Evolutionary conservation across 2,329 filamentous ascomycete species (phyloP), one percentile per base, ranked within the genome.

Genomic region (Fusarium sp.): DNA sequence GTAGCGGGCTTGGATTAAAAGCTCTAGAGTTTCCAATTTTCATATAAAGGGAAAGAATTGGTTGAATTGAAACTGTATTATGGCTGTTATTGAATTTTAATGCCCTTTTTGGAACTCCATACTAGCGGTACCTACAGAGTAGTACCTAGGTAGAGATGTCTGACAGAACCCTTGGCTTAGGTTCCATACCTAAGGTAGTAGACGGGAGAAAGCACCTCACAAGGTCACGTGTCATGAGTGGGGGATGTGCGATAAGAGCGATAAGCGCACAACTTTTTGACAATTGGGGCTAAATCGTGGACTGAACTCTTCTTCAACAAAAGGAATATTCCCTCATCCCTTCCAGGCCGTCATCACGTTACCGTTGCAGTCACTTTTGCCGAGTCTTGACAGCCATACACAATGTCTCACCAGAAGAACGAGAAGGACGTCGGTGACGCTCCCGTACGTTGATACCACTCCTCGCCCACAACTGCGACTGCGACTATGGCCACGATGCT

Each of bases 351-450:
- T 92, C 90, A 92, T 93, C 91, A 93, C 91, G 87, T 93, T 92
- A 90, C 91, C 90, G 91, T 74, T 74, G 76, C 76, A 71, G 81
- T 78, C 86, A 89, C 91, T 92, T 64, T 71, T 71, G 69, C 69
- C 91, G 91, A 92, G 92, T 94, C 92, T 87, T 93, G 91, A 93
- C 88, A 90, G 89, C 65, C 75, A 78, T 79, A 78, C 84, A 92
- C 85, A 75, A 97, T 97, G 93, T 96, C 94, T 85, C 96, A 92
- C 91, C 89, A 97, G 85, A 97, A 98, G 91, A 86, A 88, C 81
- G 94, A 97, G 85, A 97, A 98, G 90, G 91, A 94, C 80, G 92
- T 93, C 84, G 92, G 89, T 86, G 94, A 97, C 83, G 91, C 91
- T 83, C 93, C 93, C 82, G 90, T 92, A 87, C 76, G 89, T 89